Conservation (phyloP, 495 filamentous ascomycete genomes). For the Cercophora samala region DNA sequence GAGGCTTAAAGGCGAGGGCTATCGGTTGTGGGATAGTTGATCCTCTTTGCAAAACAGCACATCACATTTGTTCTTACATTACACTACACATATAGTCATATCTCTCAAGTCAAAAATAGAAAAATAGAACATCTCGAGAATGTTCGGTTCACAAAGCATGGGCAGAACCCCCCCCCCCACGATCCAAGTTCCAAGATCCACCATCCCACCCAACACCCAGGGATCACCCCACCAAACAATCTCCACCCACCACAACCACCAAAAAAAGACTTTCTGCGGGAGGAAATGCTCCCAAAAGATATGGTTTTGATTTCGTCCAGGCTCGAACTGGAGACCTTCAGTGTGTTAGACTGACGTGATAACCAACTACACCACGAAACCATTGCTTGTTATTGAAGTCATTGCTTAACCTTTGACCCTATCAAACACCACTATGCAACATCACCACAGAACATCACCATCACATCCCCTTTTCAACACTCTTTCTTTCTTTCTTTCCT, state of each 20-base stretch:
- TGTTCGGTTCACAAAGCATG: neutral
- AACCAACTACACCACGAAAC: conserved; percentile 25
- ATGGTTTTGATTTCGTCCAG: conserved; percentile 19
- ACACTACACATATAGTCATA: too few species aligned
- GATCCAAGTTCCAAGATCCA: neutral
- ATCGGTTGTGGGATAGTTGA: neutral
- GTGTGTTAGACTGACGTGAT: conserved; percentile 22
- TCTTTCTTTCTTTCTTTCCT: neutral
- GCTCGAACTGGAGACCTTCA: conserved; percentile 26
- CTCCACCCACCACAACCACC: neutral
- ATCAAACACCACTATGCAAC: neutral
- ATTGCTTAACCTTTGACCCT: neutral
- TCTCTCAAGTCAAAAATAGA: neutral
- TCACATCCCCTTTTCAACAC: neutral
- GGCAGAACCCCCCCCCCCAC: neutral
- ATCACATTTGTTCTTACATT: too few species aligned
- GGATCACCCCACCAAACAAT: neutral
- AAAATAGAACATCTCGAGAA: neutral
- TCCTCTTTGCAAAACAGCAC: neutral
- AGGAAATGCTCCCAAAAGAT: neutral
- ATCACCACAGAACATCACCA: neutral
- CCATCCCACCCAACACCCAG: neutral
- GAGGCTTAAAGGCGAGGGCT: neutral
- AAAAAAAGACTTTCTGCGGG: neutral
- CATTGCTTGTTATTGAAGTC: conserved; percentile 3